phyloP scores from a whole-genome alignment of 2,329 filamentous ascomycete species.

The Biscogniauxia marginata region DNA sequence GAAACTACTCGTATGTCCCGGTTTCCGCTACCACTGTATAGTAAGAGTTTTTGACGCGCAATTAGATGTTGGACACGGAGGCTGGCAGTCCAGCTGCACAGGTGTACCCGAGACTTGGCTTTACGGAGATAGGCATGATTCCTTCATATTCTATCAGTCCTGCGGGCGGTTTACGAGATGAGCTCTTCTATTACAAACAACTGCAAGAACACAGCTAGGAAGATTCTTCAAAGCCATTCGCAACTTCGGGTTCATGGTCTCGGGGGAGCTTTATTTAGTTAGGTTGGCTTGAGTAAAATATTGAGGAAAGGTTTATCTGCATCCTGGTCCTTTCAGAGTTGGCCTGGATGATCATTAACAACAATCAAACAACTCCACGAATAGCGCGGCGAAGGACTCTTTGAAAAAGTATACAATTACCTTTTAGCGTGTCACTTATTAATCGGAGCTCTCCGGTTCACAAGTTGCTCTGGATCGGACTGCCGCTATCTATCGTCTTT shows the following conservation, averaged over 20 bases:
- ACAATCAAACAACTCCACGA: too few relatives aligned
- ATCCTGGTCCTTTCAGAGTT: too few relatives aligned
- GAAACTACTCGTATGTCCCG: conserved; percentile 52
- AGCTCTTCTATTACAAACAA: conserved; percentile 60
- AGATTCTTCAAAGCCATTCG: too few relatives aligned
- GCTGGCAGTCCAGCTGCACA: conserved; percentile 51
- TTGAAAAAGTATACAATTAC: not conserved
- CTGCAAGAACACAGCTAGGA: conserved; percentile 29
- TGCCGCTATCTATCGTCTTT: not conserved
- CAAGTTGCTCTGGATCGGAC: not conserved
- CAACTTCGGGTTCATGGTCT: too few relatives aligned
- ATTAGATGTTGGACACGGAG: conserved; percentile 52
- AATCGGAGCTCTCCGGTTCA: not conserved
- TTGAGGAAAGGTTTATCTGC: too few relatives aligned
- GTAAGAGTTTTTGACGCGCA: not conserved
- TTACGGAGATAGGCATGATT: conserved; percentile 53
- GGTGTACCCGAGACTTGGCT: conserved; percentile 57
- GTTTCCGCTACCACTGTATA: not conserved
- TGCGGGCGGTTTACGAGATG: conserved; percentile 47
- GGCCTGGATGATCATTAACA: too few relatives aligned
- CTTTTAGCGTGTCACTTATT: not conserved
- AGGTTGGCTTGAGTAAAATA: too few relatives aligned
- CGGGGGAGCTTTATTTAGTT: too few relatives aligned
- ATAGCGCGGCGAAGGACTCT: not conserved
- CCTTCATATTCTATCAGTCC: conserved; percentile 53